These are phyloP conservation scores for Lentinula guzmanii DNA, from an alignment of 768 basidiomycete genomes.

Conservation along the genomic window DNA sequence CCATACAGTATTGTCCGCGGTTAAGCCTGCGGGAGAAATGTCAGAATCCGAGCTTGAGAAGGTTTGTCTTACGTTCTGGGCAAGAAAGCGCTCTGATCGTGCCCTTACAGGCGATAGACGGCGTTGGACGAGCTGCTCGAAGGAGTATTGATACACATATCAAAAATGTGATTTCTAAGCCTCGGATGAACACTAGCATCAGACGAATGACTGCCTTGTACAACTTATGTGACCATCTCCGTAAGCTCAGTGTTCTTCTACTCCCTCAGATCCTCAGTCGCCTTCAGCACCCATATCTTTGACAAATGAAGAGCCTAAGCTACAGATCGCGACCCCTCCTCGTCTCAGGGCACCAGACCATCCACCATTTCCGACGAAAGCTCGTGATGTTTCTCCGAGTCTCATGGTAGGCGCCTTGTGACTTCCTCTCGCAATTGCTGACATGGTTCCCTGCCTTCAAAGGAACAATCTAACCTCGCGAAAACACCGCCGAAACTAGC, in stretches of 20 bases:
- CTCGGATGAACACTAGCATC: slow-evolving; percentile 60
- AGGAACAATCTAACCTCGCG: not conserved
- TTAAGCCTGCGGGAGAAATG: slow-evolving; percentile 51
- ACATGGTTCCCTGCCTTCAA: not conserved
- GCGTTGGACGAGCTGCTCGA: slow-evolving; percentile 61
- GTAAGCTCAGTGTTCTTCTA: slow-evolving; percentile 35
- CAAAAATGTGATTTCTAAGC: slow-evolving; percentile 64
- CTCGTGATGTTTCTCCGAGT: slow-evolving; percentile 1
- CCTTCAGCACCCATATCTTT: slow-evolving; percentile 45
- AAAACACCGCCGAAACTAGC: not conserved
- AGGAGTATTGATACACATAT: slow-evolving; percentile 66
- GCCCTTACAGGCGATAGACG: slow-evolving; percentile 54
- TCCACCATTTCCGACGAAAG: slow-evolving; percentile 11
- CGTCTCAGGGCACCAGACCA: slow-evolving; percentile 10
- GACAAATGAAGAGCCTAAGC: slow-evolving; percentile 37
- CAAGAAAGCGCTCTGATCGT: not conserved
- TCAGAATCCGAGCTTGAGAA: slow-evolving; percentile 59
- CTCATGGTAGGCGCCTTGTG: slow-evolving; percentile 5
- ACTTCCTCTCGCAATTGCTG: not conserved
- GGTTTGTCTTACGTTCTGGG: slow-evolving; percentile 27
- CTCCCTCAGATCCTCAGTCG: slow-evolving; percentile 12
- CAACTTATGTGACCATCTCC: slow-evolving; percentile 59
- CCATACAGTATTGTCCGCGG: slow-evolving; percentile 60
- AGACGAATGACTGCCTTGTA: slow-evolving; percentile 69
- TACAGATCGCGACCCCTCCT: slow-evolving; percentile 21